A percentile compares a stretch with the other conserved stretches of the same genome.
Evolutionary conservation across 257 asterid genomes (phyloP).

Genomic region (Nicotiana noctiflora): DNA sequence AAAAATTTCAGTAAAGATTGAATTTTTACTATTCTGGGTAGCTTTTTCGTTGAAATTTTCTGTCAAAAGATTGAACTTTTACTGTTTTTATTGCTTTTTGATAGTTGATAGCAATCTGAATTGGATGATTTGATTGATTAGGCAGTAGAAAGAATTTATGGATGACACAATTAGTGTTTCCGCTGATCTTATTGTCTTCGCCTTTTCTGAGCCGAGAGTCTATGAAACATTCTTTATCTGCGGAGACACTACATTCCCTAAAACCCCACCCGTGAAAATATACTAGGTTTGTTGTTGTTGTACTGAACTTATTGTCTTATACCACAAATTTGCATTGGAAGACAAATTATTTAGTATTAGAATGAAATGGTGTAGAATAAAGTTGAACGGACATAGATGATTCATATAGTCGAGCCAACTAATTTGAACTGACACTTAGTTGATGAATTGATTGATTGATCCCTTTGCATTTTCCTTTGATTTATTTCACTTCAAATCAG

Average conservation of each 20-base stretch:
- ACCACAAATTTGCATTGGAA: not conserved
- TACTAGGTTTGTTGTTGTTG: too few relatives aligned
- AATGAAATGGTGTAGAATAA: not conserved
- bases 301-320: not conserved
- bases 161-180: too few relatives aligned
- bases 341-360: not conserved
- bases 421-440: not conserved
- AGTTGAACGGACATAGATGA: not conserved
- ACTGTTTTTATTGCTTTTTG: not conserved
- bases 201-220: too few relatives aligned
- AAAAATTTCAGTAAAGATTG: too few relatives aligned
- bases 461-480: not conserved
- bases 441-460: not conserved
- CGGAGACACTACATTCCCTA: too few relatives aligned
- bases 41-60: not conserved
- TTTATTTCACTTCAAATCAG: not conserved
- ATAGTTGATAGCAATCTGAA: not conserved
- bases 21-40: too few relatives aligned
- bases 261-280: too few relatives aligned
- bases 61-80: not conserved
- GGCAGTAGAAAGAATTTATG: too few relatives aligned
- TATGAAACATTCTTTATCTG: too few relatives aligned
- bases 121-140: conserved; percentile 5
- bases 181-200: not conserved
- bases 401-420: not conserved